Conservation (phyloP, 306 rosid species). For the Canavalia gladiata region DNA sequence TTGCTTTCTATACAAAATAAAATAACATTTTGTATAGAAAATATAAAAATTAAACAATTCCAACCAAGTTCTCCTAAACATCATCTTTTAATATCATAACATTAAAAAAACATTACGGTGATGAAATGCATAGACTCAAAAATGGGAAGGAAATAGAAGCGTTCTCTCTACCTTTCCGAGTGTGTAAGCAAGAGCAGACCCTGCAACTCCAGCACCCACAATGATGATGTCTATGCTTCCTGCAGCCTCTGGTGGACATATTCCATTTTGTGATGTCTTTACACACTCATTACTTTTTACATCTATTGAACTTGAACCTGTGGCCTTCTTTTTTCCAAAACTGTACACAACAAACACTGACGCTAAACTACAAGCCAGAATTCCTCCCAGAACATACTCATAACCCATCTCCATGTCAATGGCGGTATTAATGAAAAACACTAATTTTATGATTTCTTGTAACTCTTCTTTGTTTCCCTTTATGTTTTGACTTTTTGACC, state of each 20-base stretch:
- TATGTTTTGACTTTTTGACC: not conserved
- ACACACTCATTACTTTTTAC: conserved; percentile 37
- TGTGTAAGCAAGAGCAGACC: conserved; percentile 62
- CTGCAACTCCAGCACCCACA: conserved; percentile 69
- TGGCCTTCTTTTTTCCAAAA: conserved; percentile 51
- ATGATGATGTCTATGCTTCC: conserved; percentile 48
- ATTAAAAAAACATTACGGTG: conserved; percentile 4
- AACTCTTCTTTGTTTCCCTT: conserved; percentile 31
- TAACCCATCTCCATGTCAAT: conserved; percentile 54
- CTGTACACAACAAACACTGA: conserved; percentile 52
- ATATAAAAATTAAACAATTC: too few relatives aligned
- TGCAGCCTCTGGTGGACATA: conserved; percentile 32
- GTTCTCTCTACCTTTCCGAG: conserved; percentile 67
- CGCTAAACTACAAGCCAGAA: conserved; percentile 56
- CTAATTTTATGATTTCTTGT: not conserved
- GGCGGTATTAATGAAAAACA: not conserved
- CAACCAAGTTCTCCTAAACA: too few relatives aligned
- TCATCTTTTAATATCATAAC: too few relatives aligned
- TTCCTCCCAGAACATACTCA: conserved; percentile 54
- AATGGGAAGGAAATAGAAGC: not conserved
- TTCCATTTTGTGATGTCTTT: conserved; percentile 49
- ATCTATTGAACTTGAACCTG: conserved; percentile 50
- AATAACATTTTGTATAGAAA: too few relatives aligned
- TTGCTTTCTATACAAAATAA: too few relatives aligned
- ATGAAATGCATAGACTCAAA: conserved; percentile 3